Evolutionary conservation across 805 yeast genomes (phyloP), one percentile per base, ranked within the genome.

Genomic region (Candida hungchunana): DNA sequence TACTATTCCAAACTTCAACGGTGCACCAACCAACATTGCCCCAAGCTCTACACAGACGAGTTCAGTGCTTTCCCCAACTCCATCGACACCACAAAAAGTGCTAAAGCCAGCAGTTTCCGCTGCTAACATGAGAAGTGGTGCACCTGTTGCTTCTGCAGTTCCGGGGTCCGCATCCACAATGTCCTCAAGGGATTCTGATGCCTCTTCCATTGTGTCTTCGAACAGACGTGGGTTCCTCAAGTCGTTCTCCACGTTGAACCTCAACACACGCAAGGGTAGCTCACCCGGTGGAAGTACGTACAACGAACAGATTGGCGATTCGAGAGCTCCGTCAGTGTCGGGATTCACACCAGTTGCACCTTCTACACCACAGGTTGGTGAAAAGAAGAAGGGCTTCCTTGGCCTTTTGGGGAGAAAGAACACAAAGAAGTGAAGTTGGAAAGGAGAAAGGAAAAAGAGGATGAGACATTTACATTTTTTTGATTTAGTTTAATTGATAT

Each of bases 151-250:
- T 8, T 20, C 14, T 10, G n/a, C 21, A 17, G 21, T 17, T 5
- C 10, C 7, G 5, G 30, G 9, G 14, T 15, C 24, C 4, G 32
- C n/a, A 9, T 29, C 32, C 14, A 29, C 26, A n/a, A 7, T 9
- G 23, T n/a, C 18, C 7, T 25, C 29, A 4, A 13, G 35, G 9
- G 29, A 25, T 7, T 28, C 32, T 2, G 37, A 33, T 22, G 7
- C 29, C 15, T 29, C 29, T 1, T 39, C 42, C 5, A 18, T 28
- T 12, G 14, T 18, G 14, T 26, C 32, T 4, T 16, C 34, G 7
- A 17, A 17, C 15, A 33, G 34, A 31, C 37, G 36, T 31, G 35
- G 39, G 4, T 34, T 39, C 42, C 12, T 40, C 23, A 40, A 24
- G 30, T 26, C 44, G 6, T 26, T 40, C 26, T 40, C 44, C 20